phyloP scores from a whole-genome alignment of 23 red algal genomes.

The Gracilaria vermiculophylla region DNA sequence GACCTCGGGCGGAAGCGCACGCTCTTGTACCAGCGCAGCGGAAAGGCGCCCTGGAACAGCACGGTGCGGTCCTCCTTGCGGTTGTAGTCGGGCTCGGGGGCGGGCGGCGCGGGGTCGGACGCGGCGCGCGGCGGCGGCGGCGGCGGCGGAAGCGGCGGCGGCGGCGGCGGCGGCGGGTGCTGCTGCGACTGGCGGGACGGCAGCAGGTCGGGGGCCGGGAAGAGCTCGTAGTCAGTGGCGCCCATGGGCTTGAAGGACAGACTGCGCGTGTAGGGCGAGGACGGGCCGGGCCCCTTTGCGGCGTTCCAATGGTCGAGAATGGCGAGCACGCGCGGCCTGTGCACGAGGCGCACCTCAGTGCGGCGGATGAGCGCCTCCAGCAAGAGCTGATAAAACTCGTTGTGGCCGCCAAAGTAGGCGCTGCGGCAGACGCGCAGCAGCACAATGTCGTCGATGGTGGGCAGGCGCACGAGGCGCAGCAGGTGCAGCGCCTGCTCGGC shows the following conservation, averaged over 20 bases:
- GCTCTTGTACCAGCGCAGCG: slow-evolving; percentile 50
- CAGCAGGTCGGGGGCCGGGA: neutral
- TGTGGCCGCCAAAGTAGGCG: slow-evolving; percentile 51
- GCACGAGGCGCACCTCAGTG: slow-evolving; percentile 57
- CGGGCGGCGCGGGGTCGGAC: neutral
- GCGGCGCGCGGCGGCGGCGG: neutral
- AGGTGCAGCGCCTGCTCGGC: slow-evolving; percentile 53
- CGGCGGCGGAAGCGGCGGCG: neutral
- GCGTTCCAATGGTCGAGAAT: slow-evolving; percentile 19
- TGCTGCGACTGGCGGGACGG: neutral
- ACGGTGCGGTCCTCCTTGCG: slow-evolving; percentile 53
- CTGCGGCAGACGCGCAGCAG: slow-evolving; percentile 44
- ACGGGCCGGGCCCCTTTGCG: slow-evolving; percentile 7
- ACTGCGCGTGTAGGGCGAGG: neutral
- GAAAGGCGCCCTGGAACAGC: slow-evolving; percentile 46
- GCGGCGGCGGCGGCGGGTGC: neutral
- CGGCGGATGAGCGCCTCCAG: slow-evolving; percentile 65
- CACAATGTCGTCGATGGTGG: slow-evolving; percentile 42
- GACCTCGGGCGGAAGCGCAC: slow-evolving; percentile 63
- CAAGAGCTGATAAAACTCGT: slow-evolving; percentile 66
- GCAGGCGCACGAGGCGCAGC: slow-evolving; percentile 54
- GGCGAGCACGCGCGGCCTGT: slow-evolving; percentile 11
- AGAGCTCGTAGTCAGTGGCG: slow-evolving; percentile 4
- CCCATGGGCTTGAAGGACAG: slow-evolving; percentile 42
- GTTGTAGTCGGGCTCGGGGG: slow-evolving; percentile 32